Evolutionary conservation across 148 eudicot genomes (phyloP).

Genomic region (Persicaria maculosa): DNA sequence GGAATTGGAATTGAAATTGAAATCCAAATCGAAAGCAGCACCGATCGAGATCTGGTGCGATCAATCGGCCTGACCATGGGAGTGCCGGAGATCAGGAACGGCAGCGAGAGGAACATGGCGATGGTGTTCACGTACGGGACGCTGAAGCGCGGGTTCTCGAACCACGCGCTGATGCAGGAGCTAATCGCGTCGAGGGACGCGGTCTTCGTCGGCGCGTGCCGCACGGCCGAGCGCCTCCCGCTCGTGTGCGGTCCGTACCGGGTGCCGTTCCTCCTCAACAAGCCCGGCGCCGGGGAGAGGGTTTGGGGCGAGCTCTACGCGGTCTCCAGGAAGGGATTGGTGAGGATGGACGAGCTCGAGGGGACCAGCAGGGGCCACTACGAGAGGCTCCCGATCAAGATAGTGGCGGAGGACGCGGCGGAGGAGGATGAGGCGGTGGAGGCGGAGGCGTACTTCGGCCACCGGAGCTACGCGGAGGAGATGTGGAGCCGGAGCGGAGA

Average conservation of each 20-base stretch:
- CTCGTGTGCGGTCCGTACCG: constrained; percentile 62
- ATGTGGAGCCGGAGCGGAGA: constrained; percentile 51
- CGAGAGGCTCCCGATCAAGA: constrained; percentile 50
- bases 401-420: constrained; percentile 19
- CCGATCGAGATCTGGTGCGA: neutral
- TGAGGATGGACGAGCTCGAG: constrained; percentile 54
- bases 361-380: constrained; percentile 46
- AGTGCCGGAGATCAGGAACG: neutral
- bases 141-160: constrained; percentile 58
- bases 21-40: neutral
- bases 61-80: neutral
- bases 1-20: neutral
- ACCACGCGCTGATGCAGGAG: constrained; percentile 43
- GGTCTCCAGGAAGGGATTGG: constrained; percentile 36
- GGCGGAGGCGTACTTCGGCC: constrained; percentile 66
- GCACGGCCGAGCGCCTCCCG: constrained; percentile 37
- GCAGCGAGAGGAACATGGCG: constrained; percentile 1
- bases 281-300: constrained; percentile 42
- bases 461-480: constrained; percentile 44
- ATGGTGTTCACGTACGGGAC: constrained; percentile 68
- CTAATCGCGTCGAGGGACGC: constrained; percentile 46
- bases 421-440: constrained; percentile 22
- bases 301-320: constrained; percentile 61
- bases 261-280: constrained; percentile 62
- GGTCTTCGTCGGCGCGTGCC: constrained; percentile 28